Percentiles rank a stretch among this genome's conserved stretches.
phyloP scores from a whole-genome alignment of 176 grass and related monocot genomes.

The Aegilops umbellulata region DNA sequence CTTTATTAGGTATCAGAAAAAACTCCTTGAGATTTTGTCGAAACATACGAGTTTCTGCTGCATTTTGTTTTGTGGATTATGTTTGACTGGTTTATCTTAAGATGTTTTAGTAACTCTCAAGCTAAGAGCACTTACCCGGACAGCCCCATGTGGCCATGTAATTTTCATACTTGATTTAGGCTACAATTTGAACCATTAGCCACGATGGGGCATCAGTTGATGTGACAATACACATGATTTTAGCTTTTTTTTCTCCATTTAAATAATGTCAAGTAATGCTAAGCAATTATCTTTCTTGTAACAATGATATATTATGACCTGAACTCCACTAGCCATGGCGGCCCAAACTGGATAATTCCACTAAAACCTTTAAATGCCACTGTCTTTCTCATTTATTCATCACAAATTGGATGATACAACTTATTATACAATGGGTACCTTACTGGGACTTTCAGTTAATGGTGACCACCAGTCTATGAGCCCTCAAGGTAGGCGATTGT shows the following conservation, averaged over 20 bases:
- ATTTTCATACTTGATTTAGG: not conserved
- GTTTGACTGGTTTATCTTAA: conserved; percentile 12
- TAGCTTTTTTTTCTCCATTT: not conserved
- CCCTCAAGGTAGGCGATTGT: conserved; percentile 9
- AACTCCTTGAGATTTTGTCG: conserved; percentile 4
- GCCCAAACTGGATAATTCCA: not conserved
- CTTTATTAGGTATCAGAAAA: too few relatives aligned
- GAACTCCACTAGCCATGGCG: not conserved
- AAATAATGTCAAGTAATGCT: not conserved
- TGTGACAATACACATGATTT: not conserved
- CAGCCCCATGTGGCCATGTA: not conserved
- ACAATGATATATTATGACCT: not conserved
- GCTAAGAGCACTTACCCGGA: conserved; percentile 6
- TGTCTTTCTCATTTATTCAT: conserved; percentile 9
- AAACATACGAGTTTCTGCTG: not conserved
- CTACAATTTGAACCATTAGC: not conserved
- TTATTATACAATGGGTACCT: not conserved
- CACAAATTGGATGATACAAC: not conserved
- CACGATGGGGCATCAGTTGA: conserved; percentile 2
- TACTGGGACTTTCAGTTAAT: too few relatives aligned
- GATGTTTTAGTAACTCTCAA: not conserved
- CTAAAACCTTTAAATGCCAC: conserved; percentile 10
- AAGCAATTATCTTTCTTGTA: not conserved
- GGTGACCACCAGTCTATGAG: not conserved
- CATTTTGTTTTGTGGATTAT: not conserved